A percentile compares a stretch with the other conserved stretches of the same genome.
phyloP scores from a whole-genome alignment of 2,329 filamentous ascomycete genomes.

The Annulohypoxylon truncatum region DNA sequence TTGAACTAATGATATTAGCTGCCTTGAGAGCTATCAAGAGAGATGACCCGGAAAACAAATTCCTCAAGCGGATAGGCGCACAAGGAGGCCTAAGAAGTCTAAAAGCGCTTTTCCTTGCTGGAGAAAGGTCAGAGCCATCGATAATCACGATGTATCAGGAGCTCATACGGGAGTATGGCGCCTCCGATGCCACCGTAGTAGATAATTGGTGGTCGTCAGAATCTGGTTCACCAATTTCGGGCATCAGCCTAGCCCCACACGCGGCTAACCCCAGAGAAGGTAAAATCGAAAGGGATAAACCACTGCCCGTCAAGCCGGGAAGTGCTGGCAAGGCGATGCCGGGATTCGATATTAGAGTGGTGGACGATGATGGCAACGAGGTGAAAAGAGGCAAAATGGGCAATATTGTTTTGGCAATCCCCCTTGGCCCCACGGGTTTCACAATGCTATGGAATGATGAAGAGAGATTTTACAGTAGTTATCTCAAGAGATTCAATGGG shows the following conservation, averaged over 20 bases:
- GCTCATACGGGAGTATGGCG: constrained; percentile 74
- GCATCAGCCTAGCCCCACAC: constrained; percentile 66
- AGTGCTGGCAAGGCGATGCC: constrained; percentile 93
- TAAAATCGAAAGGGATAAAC: constrained; percentile 52
- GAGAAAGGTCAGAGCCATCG: constrained; percentile 88
- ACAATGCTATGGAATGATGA: constrained; percentile 88
- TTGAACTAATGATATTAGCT: constrained; percentile 47
- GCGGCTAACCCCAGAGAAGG: constrained; percentile 66
- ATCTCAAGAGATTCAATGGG: constrained; percentile 83
- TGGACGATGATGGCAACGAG: constrained; percentile 82
- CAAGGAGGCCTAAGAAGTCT: constrained; percentile 78
- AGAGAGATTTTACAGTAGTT: constrained; percentile 85
- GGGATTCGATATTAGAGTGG: constrained; percentile 86
- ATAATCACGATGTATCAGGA: constrained; percentile 85
- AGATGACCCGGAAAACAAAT: constrained; percentile 80
- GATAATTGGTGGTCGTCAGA: constrained; percentile 74
- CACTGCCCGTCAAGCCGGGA: constrained; percentile 77
- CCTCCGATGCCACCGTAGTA: constrained; percentile 67
- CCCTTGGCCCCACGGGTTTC: constrained; percentile 87
- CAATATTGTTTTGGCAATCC: constrained; percentile 87
- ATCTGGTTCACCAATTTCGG: constrained; percentile 68
- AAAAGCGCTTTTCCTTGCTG: constrained; percentile 83
- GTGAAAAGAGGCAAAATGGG: constrained; percentile 81
- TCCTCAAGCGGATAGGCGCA: constrained; percentile 71
- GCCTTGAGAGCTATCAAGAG: constrained; percentile 88